phyloP scores from a whole-genome alignment of 2,329 filamentous ascomycete genomes.

The Lomentospora prolificans region DNA sequence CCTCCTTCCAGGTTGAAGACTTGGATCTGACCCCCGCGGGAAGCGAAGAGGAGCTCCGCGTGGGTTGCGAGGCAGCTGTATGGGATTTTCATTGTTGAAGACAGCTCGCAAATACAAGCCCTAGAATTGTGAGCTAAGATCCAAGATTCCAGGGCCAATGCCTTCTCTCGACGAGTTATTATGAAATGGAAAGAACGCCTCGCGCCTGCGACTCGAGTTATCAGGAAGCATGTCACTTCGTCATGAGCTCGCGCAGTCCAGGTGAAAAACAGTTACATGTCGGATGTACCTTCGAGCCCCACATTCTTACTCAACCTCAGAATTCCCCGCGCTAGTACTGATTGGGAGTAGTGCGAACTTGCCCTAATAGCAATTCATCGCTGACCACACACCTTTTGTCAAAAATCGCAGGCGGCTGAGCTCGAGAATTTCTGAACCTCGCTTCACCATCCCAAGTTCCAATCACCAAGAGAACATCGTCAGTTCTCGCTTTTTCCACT shows the following conservation, averaged over 20 bases:
- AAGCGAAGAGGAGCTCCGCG: constrained; percentile 57
- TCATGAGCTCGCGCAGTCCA: neutral
- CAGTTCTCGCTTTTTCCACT: constrained; percentile 9
- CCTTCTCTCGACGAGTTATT: no score
- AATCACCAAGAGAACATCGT: constrained; percentile 13
- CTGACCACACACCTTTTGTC: constrained; percentile 9
- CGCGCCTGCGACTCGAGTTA: neutral
- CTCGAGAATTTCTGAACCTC: constrained; percentile 10
- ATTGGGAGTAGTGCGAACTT: constrained; percentile 19
- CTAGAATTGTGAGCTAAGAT: no score
- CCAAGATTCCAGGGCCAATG: no score
- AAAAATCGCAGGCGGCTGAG: constrained; percentile 1
- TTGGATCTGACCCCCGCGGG: constrained; percentile 62
- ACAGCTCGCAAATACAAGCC: constrained; percentile 8
- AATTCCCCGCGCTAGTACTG: constrained; percentile 10
- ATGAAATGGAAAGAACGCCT: neutral
- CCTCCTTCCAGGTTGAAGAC: constrained; percentile 53
- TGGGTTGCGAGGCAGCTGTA: constrained; percentile 53
- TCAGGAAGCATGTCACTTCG: neutral
- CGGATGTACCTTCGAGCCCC: constrained; percentile 18
- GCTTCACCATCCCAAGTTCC: constrained; percentile 14
- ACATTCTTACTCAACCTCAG: constrained; percentile 8
- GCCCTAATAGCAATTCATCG: constrained; percentile 24
- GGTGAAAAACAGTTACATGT: constrained; percentile 25
- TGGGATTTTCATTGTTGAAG: constrained; percentile 38